Evolutionary conservation across 179 eudicot genomes (phyloP).

Genomic region (Silene vulgaris): DNA sequence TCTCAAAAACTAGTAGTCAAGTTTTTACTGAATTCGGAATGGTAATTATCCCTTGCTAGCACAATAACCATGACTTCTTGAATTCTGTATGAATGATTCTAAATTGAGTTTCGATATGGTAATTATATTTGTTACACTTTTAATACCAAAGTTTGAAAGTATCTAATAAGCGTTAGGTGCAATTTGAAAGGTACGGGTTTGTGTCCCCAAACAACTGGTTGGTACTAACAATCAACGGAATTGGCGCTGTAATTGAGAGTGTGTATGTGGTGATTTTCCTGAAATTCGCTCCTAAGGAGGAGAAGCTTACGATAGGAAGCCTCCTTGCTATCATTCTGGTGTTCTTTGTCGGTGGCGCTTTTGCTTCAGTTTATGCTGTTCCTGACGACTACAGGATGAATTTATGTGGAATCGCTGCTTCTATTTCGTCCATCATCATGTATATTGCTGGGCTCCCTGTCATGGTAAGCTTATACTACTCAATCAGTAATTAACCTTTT

Average conservation of each 20-base stretch:
- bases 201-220: conserved; percentile 74
- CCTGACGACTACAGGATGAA: conserved; percentile 56
- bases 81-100: too few species aligned
- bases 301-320: conserved; percentile 56
- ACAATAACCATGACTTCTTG: too few species aligned
- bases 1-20: not conserved
- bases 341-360: conserved; percentile 44
- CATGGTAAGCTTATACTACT: conserved; percentile 47
- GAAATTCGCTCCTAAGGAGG: conserved; percentile 61
- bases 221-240: conserved; percentile 66
- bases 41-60: not conserved
- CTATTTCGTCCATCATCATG: conserved; percentile 82
- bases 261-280: conserved; percentile 59
- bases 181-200: conserved; percentile 65
- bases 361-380: conserved; percentile 67
- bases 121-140: not conserved
- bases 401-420: conserved; percentile 73
- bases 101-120: not conserved
- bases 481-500: too few species aligned
- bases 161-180: too few species aligned
- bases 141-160: not conserved
- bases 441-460: conserved; percentile 81
- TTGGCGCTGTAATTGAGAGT: conserved; percentile 69
- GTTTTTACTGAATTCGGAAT: not conserved
- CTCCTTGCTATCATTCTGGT: conserved; percentile 33